These are phyloP conservation scores for Xylaria sp. DNA, from an alignment of 495 filamentous ascomycete species.

Conservation along the genomic window DNA sequence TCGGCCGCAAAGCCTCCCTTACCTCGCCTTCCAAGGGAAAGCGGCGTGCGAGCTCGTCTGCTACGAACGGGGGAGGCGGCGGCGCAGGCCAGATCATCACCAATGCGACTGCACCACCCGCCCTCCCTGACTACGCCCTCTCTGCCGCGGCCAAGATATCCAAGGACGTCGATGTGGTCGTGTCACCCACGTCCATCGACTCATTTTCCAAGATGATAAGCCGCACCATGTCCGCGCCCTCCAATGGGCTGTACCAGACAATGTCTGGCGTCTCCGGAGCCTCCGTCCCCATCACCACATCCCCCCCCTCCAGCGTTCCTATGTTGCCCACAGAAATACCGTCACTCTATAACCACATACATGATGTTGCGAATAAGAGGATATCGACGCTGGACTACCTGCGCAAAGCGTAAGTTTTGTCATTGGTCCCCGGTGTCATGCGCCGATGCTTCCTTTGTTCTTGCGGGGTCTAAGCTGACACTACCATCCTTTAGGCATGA, in stretches of 20 bases:
- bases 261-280: slow-evolving; percentile 32
- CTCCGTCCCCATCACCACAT: slow-evolving; percentile 34
- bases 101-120: slow-evolving; percentile 48
- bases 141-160: slow-evolving; percentile 49
- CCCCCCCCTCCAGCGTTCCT: slow-evolving; percentile 33
- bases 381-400: slow-evolving; percentile 97
- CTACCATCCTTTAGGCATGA: slow-evolving; percentile 69
- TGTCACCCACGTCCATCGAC: slow-evolving; percentile 45
- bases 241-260: slow-evolving; percentile 38
- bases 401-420: slow-evolving; percentile 76
- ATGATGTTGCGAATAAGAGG: slow-evolving; percentile 87
- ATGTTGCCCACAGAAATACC: slow-evolving; percentile 42
- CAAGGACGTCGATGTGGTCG: slow-evolving; percentile 41
- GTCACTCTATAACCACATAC: slow-evolving; percentile 77
- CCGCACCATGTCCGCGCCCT: slow-evolving; percentile 43
- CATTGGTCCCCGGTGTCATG: neutral
- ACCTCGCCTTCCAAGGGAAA: slow-evolving; percentile 47
- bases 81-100: slow-evolving; percentile 38
- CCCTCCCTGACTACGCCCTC: slow-evolving; percentile 49
- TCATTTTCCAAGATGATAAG: slow-evolving; percentile 54
- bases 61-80: slow-evolving; percentile 37
- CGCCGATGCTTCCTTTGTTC: slow-evolving; percentile 13
- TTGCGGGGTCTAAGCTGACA: slow-evolving; percentile 30
- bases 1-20: slow-evolving; percentile 52
- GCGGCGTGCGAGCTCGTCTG: slow-evolving; percentile 46